These are phyloP conservation scores for Alternaria triticimaculans DNA, from an alignment of 2,329 filamentous ascomycete genomes.

Conservation along the genomic window DNA sequence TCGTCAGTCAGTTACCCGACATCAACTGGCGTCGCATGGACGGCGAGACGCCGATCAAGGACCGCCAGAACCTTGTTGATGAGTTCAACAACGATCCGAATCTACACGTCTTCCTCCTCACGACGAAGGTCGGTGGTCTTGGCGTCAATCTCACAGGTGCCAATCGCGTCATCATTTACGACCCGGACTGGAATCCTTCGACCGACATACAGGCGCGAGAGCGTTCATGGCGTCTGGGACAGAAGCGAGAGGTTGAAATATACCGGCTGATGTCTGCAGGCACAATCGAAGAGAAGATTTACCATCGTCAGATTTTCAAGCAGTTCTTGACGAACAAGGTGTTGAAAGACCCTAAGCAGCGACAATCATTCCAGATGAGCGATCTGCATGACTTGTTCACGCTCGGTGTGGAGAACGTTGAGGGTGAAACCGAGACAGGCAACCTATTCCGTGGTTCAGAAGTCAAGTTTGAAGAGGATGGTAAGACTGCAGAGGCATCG, in stretches of 20 bases:
- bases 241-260: constrained; percentile 93
- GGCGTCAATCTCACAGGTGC: constrained; percentile 95
- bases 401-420: constrained; percentile 67
- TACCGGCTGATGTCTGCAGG: constrained; percentile 98
- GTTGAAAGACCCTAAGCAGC: constrained; percentile 89
- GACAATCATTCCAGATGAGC: constrained; percentile 85
- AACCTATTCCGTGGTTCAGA: constrained; percentile 88
- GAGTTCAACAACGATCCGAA: constrained; percentile 84
- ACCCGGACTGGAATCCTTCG: constrained; percentile 98
- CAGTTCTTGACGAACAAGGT: constrained; percentile 98
- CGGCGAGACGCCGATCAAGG: constrained; percentile 85
- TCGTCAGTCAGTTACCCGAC: constrained; percentile 70
- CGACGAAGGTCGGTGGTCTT: constrained; percentile 92
- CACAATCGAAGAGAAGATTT: constrained; percentile 99
- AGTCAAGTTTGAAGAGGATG: constrained; percentile 63
- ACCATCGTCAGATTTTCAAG: constrained; percentile 98
- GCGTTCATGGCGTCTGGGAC: constrained; percentile 91
- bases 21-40: constrained; percentile 91
- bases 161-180: constrained; percentile 95
- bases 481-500: constrained; percentile 22
- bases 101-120: constrained; percentile 88
- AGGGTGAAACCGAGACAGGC: constrained; percentile 80
- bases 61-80: constrained; percentile 88
- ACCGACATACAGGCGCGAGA: constrained; percentile 95
- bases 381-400: constrained; percentile 94